phyloP scores from a whole-genome alignment of 2,329 filamentous ascomycete genomes.

The Dactylellina leptospora region DNA sequence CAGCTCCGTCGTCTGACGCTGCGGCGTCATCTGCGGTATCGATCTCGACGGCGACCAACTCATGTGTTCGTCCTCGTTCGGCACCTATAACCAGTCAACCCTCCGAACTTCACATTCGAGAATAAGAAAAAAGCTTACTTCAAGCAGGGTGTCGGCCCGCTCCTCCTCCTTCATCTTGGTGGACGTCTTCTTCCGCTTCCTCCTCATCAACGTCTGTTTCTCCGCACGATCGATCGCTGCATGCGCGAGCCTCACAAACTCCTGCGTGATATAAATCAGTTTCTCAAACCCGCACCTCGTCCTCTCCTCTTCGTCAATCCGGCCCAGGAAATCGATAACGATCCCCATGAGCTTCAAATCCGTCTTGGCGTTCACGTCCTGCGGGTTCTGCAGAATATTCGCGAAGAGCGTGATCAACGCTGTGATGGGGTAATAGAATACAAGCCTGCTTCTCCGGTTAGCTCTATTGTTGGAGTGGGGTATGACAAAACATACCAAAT shows the following conservation, averaged over 20 bases:
- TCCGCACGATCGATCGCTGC: constrained; percentile 91
- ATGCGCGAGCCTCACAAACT: constrained; percentile 93
- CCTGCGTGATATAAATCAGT: constrained; percentile 91
- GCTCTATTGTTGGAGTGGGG: constrained; percentile 4
- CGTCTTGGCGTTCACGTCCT: constrained; percentile 84
- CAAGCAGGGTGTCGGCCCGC: constrained; percentile 16
- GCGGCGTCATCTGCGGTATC: neutral
- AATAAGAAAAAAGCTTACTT: constrained; percentile 10
- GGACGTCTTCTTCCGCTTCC: constrained; percentile 76
- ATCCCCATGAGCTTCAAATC: constrained; percentile 91
- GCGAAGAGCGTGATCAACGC: constrained; percentile 94
- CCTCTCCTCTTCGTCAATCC: constrained; percentile 83
- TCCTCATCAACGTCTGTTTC: constrained; percentile 78
- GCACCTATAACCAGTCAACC: constrained; percentile 13
- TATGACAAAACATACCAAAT: constrained; percentile 76
- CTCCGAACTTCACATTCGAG: neutral
- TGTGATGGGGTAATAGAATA: constrained; percentile 95
- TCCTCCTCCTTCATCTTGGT: constrained; percentile 32
- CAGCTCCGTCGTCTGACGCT: neutral
- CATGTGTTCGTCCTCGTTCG: constrained; percentile 42
- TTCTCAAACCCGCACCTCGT: constrained; percentile 69
- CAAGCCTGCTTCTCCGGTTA: constrained; percentile 68
- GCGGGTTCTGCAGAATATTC: constrained; percentile 93
- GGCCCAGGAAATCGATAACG: constrained; percentile 90
- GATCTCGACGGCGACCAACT: constrained; percentile 34